These are phyloP conservation scores for Tolypocladium cylindrosporum DNA, from an alignment of 2,329 filamentous ascomycete genomes.

Conservation along the genomic window DNA sequence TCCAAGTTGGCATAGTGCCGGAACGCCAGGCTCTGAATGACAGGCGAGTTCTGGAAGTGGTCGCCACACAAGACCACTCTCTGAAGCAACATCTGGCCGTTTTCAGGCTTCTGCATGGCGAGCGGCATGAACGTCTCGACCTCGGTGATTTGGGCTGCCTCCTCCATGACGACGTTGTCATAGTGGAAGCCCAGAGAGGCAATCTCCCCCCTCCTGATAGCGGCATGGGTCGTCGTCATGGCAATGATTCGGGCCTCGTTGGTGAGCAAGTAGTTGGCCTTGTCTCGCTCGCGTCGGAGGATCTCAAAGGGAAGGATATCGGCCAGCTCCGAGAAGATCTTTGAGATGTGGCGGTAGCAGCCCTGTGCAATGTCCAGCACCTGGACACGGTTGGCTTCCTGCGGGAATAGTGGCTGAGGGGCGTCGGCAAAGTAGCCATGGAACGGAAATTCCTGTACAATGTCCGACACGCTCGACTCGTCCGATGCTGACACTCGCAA, in stretches of 20 bases:
- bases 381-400: slow-evolving; percentile 52
- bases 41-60: slow-evolving; percentile 91
- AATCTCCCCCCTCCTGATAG: slow-evolving; percentile 87
- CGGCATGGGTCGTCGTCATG: slow-evolving; percentile 97
- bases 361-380: slow-evolving; percentile 69
- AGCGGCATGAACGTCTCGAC: slow-evolving; percentile 94
- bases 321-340: slow-evolving; percentile 84
- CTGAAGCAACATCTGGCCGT: slow-evolving; percentile 67
- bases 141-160: slow-evolving; percentile 95
- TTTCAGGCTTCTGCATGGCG: slow-evolving; percentile 73
- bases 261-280: slow-evolving; percentile 88
- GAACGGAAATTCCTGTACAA: slow-evolving; percentile 76
- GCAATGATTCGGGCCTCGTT: slow-evolving; percentile 96
- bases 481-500: slow-evolving; percentile 46
- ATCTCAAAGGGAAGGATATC: slow-evolving; percentile 96
- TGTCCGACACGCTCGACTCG: slow-evolving; percentile 46
- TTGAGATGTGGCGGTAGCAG: slow-evolving; percentile 80
- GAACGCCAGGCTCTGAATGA: slow-evolving; percentile 91
- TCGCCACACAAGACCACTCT: slow-evolving; percentile 89
- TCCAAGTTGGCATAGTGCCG: slow-evolving; percentile 92
- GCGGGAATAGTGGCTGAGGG: slow-evolving; percentile 74
- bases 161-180: slow-evolving; percentile 96
- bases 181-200: slow-evolving; percentile 89
- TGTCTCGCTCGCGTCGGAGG: slow-evolving; percentile 76
- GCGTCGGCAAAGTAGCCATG: slow-evolving; percentile 78